These are phyloP conservation scores for Volvox africanus DNA, from an alignment of 139 green algal genomes.

Conservation along the genomic window DNA sequence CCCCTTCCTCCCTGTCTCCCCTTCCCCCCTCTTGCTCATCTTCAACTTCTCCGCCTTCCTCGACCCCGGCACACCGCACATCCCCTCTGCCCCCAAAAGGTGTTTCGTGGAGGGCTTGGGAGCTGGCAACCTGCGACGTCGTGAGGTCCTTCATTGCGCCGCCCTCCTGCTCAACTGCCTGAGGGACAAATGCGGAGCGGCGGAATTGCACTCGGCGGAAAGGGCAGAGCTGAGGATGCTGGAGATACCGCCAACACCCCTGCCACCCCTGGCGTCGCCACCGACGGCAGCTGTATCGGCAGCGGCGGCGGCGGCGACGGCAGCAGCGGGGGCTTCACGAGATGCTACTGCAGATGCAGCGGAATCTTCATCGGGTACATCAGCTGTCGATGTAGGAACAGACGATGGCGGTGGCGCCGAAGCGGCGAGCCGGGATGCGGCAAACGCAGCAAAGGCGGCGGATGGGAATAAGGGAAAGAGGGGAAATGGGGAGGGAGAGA, in stretches of 20 bases:
- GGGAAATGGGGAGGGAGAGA: too few relatives aligned
- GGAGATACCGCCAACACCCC: slow-evolving; percentile 48
- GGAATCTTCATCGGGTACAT: too few relatives aligned
- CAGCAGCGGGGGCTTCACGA: background rate
- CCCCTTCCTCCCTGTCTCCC: too few relatives aligned
- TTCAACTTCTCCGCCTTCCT: background rate
- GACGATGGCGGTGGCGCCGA: too few relatives aligned
- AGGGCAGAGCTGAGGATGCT: slow-evolving; percentile 60
- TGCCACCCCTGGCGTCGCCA: background rate
- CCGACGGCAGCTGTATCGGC: background rate
- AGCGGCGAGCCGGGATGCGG: too few relatives aligned
- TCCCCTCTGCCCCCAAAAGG: slow-evolving; percentile 12
- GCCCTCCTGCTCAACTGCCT: slow-evolving; percentile 24
- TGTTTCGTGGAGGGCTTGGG: slow-evolving; percentile 59
- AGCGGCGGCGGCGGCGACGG: background rate
- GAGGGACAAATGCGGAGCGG: background rate
- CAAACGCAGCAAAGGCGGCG: too few relatives aligned
- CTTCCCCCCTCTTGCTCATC: too few relatives aligned
- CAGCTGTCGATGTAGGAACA: too few relatives aligned
- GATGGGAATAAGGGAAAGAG: too few relatives aligned
- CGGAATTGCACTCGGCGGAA: slow-evolving; percentile 62
- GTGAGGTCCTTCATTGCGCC: slow-evolving; percentile 44
- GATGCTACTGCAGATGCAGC: too few relatives aligned
- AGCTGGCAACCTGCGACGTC: slow-evolving; percentile 68
- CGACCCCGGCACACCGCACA: background rate